These are phyloP conservation scores for Tricholoma saponaceum DNA, from an alignment of 768 basidiomycete genomes.

Conservation along the genomic window DNA sequence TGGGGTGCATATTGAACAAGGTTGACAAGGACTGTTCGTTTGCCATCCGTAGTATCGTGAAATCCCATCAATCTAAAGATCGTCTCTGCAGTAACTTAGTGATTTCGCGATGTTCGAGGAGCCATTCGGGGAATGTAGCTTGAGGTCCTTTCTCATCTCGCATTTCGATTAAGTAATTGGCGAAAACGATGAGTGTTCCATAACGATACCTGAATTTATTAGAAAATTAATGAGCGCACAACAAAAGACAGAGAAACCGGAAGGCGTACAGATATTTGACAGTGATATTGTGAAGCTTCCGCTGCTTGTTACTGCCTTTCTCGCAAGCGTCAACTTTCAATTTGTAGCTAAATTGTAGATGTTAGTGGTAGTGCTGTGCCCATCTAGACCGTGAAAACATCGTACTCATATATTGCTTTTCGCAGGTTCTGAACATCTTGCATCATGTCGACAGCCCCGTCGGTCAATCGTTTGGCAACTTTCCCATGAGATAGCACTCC, in stretches of 20 bases:
- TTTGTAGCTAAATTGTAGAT: conserved; percentile 63
- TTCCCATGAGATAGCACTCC: conserved; percentile 91
- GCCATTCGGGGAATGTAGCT: conserved; percentile 76
- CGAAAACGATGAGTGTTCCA: conserved; percentile 88
- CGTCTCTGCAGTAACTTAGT: conserved; percentile 63
- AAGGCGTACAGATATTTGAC: conserved; percentile 80
- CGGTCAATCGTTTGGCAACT: conserved; percentile 85
- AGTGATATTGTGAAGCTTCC: conserved; percentile 67
- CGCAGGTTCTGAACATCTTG: conserved; percentile 96
- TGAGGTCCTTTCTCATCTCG: conserved; percentile 30
- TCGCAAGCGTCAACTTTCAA: conserved; percentile 83
- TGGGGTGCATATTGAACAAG: neutral
- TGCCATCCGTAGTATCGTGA: neutral
- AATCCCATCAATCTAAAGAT: conserved; percentile 47
- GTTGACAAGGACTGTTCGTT: too few species aligned
- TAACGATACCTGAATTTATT: conserved; percentile 64
- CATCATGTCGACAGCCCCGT: conserved; percentile 87
- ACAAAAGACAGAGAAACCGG: neutral
- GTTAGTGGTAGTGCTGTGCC: neutral
- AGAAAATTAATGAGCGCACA: neutral
- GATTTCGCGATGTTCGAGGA: conserved; percentile 81
- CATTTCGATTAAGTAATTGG: conserved; percentile 88
- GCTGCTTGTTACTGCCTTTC: conserved; percentile 73
- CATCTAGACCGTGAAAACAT: conserved; percentile 3
- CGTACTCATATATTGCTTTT: conserved; percentile 92